Evolutionary conservation across 495 filamentous ascomycete species (phyloP), one percentile per base, ranked within the genome.

Genomic region (Tuber melanosporum): DNA sequence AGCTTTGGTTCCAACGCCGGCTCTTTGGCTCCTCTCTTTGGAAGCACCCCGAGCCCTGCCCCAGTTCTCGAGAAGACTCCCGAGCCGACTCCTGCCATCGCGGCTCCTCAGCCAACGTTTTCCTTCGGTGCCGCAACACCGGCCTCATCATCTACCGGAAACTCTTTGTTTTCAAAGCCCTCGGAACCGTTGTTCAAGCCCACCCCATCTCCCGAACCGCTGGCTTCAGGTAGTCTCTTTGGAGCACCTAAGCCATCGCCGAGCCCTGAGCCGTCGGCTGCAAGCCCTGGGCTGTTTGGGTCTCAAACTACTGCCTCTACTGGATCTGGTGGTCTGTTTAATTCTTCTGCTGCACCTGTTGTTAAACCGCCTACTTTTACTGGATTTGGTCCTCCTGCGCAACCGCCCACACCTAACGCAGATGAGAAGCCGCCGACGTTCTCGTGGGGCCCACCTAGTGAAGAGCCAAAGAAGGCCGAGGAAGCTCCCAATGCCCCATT

Each of bases 121-220:
- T 70, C 74, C n/a, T 81, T 81, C 57, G 71, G 71, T 22, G 57
- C 72, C 22, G 32, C 79, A 75, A 78, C 80, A n/a, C 71, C 80
- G n/a, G 74, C 73, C 52, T 9, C 79, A 73, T 39, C 72, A 62
- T 62, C 75, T 19, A 36, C 75, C 20, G 45, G 49, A 42, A 45
- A 77, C 9, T 70, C 77, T 22, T 41, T 82, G 42, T 82, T 82
- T 45, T 73, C 71, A 71, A 81, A 81, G 44, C 72, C 79, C 8
- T 36, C 44, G 32, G 78, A 80, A 14, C 42, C 73, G 20, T 69
- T 82, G 46, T 81, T 81, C 7, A 80, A 80, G 44, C 73, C 77
- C 17, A 71, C 77, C 36, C 62, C 77, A 4, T 76, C 57, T 49
- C 73, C 78, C 39, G 78, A 80, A 41, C 77, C 78, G 39, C n/a